Conservation (phyloP, 73 alveolate species). For the Tetrahymena borealis region DNA sequence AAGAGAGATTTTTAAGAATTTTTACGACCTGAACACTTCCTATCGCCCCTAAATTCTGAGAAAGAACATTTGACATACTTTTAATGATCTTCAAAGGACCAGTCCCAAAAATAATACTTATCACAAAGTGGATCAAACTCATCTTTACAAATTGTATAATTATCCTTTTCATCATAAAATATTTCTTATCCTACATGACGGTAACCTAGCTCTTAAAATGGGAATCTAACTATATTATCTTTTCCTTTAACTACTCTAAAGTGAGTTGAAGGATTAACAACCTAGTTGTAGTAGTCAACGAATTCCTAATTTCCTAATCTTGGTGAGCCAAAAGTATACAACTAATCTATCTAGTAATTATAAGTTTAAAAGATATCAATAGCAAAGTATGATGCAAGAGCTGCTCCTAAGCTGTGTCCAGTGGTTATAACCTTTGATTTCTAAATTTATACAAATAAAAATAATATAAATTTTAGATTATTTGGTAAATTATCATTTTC, state of each 20-base stretch:
- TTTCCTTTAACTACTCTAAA: not conserved
- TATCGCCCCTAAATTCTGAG: not conserved
- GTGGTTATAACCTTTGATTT: not conserved
- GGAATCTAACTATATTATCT: not conserved
- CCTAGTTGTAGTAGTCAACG: not conserved
- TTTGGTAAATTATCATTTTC: not conserved
- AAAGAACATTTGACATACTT: not conserved
- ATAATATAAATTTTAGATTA: not conserved
- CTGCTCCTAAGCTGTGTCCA: not conserved
- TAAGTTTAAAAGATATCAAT: not conserved
- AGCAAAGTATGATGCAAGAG: not conserved
- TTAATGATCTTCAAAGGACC: not conserved
- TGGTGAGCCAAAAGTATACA: not conserved
- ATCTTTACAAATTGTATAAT: not conserved
- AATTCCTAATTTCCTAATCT: not conserved
- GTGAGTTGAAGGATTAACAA: not conserved
- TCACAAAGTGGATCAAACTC: not conserved
- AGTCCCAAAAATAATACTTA: not conserved
- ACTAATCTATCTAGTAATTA: not conserved
- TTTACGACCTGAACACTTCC: not conserved
- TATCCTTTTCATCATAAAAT: not conserved
- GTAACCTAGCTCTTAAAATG: not conserved
- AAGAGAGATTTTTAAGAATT: too few species aligned
- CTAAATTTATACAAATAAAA: not conserved
- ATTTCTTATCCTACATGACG: not conserved